These are phyloP conservation scores for Tetraselmis chui DNA, from an alignment of 139 green algal species.

Conservation along the genomic window DNA sequence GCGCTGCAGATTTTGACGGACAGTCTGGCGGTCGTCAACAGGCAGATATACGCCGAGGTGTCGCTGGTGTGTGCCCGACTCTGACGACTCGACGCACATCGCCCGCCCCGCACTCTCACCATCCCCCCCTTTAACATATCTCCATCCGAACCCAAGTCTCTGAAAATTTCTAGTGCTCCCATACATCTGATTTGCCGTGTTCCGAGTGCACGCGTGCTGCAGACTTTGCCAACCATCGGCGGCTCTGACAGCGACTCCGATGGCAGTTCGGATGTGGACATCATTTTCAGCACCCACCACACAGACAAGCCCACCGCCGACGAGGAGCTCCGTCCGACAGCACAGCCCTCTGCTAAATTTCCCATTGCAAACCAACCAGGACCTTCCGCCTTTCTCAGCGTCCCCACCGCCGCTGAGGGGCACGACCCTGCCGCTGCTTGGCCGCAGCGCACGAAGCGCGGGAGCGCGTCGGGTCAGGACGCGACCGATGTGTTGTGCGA, in stretches of 20 bases:
- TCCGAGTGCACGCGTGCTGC: background rate
- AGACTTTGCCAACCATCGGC: background rate
- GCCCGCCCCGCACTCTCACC: too few relatives aligned
- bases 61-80: background rate
- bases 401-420: too few relatives aligned
- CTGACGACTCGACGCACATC: background rate
- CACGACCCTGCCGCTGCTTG: background rate
- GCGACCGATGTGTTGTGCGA: too few relatives aligned
- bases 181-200: background rate
- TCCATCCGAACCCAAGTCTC: background rate
- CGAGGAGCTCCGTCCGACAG: background rate
- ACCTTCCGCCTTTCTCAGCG: background rate
- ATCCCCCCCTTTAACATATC: background rate
- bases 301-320: too few relatives aligned
- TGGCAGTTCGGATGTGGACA: background rate
- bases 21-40: background rate
- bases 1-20: background rate
- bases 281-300: background rate
- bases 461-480: background rate
- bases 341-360: too few relatives aligned
- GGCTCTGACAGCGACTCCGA: background rate
- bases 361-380: too few relatives aligned
- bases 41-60: background rate
- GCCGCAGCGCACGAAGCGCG: background rate
- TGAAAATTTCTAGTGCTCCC: background rate